Conservation (phyloP, 805 yeast species). For the Yarrowia sp. region DNA sequence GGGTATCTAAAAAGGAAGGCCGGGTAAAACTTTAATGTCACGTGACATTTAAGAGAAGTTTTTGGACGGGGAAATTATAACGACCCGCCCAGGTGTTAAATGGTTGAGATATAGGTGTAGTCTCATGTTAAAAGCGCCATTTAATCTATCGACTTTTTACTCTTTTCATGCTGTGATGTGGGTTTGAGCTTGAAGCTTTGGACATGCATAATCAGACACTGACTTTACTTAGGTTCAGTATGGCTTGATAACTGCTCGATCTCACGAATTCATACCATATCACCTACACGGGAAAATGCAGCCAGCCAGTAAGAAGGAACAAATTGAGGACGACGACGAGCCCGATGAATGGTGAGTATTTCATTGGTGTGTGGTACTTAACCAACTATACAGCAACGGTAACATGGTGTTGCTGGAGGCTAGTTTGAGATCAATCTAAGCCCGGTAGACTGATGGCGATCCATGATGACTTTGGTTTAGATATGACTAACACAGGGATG, state of each 20-base stretch:
- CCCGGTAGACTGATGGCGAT: background rate
- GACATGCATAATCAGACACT: conserved; percentile 22
- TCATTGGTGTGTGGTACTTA: background rate
- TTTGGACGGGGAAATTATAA: background rate
- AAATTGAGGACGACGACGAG: conserved; percentile 48
- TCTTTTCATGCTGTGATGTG: background rate
- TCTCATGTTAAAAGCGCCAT: background rate
- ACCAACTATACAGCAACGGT: background rate
- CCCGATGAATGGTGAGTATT: conserved; percentile 63
- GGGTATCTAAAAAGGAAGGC: conserved; percentile 23
- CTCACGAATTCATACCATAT: background rate
- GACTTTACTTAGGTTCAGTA: conserved; percentile 6
- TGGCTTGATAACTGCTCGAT: conserved; percentile 17
- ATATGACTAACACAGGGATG: conserved; percentile 48
- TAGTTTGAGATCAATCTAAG: background rate
- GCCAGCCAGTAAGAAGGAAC: conserved; percentile 22
- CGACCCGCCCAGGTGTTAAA: background rate
- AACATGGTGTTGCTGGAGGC: background rate
- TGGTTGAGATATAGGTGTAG: background rate
- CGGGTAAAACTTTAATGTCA: conserved; percentile 20
- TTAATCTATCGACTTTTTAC: background rate
- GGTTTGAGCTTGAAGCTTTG: background rate
- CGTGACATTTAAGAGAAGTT: background rate
- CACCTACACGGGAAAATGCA: background rate
- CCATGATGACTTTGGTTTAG: background rate